Conservation (phyloP, 768 basidiomycete genomes). For the Austroboletus eburneus region DNA sequence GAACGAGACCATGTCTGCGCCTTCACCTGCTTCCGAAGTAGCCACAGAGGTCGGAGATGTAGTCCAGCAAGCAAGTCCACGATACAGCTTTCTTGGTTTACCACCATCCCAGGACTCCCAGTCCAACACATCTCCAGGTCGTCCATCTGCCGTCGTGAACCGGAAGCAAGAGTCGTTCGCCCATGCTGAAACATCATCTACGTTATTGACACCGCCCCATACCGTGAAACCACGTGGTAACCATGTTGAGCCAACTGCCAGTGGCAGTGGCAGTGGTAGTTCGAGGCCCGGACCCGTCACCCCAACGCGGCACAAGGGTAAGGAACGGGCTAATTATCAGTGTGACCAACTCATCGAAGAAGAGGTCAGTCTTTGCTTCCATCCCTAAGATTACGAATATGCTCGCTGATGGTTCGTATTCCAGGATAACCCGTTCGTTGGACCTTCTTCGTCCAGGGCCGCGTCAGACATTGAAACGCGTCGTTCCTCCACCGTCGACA, state of each 20-base stretch:
- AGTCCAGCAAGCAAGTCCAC: not conserved
- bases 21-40: not conserved
- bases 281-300: conserved; percentile 11
- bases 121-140: too few species aligned
- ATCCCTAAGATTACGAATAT: too few species aligned
- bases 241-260: not conserved
- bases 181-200: not conserved
- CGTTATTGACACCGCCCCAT: conserved; percentile 22
- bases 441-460: not conserved
- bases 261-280: not conserved
- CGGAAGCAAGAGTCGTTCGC: not conserved
- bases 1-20: not conserved
- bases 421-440: conserved; percentile 19
- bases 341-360: conserved; percentile 4
- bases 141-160: not conserved
- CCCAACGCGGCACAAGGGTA: conserved; percentile 25
- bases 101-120: conserved; percentile 6
- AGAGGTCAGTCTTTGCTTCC: too few species aligned
- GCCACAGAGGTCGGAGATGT: not conserved
- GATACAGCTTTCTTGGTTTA: conserved; percentile 22
- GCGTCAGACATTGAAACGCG: not conserved
- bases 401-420: too few species aligned
- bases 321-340: conserved; percentile 9
- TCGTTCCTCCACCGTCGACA: conserved; percentile 1
- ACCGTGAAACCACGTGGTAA: not conserved